Conservation (phyloP, 2,329 filamentous ascomycete species). For the Epicoccum sorghinum region DNA sequence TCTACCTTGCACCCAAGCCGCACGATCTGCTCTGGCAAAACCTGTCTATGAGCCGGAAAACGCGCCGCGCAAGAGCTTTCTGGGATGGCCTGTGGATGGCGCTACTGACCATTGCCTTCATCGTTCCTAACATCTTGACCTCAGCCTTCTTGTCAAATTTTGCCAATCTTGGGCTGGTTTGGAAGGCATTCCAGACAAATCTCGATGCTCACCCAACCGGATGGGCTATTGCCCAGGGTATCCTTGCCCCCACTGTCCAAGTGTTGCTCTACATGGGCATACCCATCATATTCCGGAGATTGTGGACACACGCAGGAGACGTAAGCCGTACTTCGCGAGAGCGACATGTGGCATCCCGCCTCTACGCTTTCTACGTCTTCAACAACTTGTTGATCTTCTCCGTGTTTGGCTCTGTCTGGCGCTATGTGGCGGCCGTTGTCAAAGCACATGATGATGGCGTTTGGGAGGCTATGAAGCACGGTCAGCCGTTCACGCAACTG, state of each 20-base stretch:
- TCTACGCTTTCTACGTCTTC: slow-evolving; percentile 97
- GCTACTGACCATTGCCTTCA: slow-evolving; percentile 81
- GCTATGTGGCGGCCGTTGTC: slow-evolving; percentile 72
- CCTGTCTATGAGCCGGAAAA: slow-evolving; percentile 71
- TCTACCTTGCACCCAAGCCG: slow-evolving; percentile 81
- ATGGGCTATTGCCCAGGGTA: slow-evolving; percentile 92
- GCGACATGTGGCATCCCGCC: slow-evolving; percentile 83
- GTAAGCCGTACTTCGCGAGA: slow-evolving; percentile 91
- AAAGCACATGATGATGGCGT: slow-evolving; percentile 55
- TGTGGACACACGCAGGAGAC: slow-evolving; percentile 84
- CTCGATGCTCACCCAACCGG: slow-evolving; percentile 66
- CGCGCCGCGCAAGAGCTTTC: slow-evolving; percentile 73
- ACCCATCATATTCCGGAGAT: slow-evolving; percentile 85
- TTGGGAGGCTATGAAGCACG: slow-evolving; percentile 72
- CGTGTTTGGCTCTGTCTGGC: slow-evolving; percentile 85
- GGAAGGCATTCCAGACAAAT: slow-evolving; percentile 74
- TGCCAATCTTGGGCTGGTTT: slow-evolving; percentile 78
- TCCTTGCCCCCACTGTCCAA: slow-evolving; percentile 82
- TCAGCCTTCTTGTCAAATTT: slow-evolving; percentile 91
- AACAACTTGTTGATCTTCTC: slow-evolving; percentile 96
- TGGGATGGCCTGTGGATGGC: slow-evolving; percentile 84
- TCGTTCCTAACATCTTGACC: slow-evolving; percentile 90
- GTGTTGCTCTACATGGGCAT: slow-evolving; percentile 85
- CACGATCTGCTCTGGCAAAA: slow-evolving; percentile 97
- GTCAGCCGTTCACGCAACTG: slow-evolving; percentile 67